Evolutionary conservation across 1,284 basidiomycete genomes (phyloP).

Genomic region (Ustilago shanxiensis): DNA sequence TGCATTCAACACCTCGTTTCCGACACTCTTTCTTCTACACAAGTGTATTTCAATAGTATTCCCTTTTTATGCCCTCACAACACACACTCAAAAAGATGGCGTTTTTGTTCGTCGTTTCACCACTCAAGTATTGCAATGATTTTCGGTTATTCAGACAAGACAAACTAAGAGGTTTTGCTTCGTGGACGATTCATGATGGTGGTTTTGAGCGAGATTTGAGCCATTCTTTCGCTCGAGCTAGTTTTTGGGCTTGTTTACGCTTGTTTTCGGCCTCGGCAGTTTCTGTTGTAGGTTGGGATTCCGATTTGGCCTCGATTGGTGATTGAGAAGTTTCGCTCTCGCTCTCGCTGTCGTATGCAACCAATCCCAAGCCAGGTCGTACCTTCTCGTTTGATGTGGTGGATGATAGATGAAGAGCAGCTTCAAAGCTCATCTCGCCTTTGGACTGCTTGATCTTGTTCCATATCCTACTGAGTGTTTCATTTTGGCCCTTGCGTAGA

Average conservation of each 20-base stretch:
- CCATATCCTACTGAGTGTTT: constrained; percentile 5
- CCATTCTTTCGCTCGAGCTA: constrained; percentile 34
- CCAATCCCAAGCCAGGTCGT: not conserved
- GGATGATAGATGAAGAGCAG: not conserved
- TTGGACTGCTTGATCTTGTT: constrained; percentile 3
- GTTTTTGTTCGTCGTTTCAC: constrained; percentile 8
- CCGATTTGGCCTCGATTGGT: not conserved
- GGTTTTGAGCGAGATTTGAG: constrained; percentile 17
- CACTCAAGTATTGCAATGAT: constrained; percentile 12
- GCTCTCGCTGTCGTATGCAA: constrained; percentile 33
- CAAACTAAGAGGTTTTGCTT: not conserved
- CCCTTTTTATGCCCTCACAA: constrained; percentile 11
- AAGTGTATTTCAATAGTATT: constrained; percentile 54
- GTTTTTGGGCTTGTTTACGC: constrained; percentile 27
- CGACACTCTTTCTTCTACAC: not conserved
- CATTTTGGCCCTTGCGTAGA: constrained; percentile 72
- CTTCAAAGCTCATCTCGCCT: constrained; percentile 13
- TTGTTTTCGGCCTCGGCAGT: constrained; percentile 13
- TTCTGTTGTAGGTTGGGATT: not conserved
- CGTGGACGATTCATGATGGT: not conserved
- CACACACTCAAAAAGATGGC: not conserved
- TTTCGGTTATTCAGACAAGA: not conserved
- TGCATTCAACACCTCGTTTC: constrained; percentile 1
- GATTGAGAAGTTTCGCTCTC: not conserved
- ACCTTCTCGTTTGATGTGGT: not conserved